These are phyloP conservation scores for Cyclotella choctawhatcheeana DNA, from an alignment of 108 stramenopile genomes.

Conservation along the genomic window DNA sequence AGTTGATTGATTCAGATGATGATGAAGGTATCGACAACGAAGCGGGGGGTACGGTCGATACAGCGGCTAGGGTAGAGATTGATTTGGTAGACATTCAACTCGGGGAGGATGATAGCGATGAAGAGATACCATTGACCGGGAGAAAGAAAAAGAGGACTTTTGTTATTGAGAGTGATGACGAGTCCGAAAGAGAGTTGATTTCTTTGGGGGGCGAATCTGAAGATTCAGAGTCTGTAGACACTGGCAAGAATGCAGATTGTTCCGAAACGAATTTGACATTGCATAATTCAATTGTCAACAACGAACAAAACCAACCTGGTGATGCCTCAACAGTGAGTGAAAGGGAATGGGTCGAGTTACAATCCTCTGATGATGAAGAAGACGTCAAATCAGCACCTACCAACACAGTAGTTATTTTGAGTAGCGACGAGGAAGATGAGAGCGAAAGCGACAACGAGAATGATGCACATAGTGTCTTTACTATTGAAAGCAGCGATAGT, in stretches of 20 bases:
- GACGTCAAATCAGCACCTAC: conserved; percentile 37
- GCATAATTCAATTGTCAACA: not conserved
- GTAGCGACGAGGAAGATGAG: conserved; percentile 48
- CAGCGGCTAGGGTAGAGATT: too few relatives aligned
- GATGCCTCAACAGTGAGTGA: conserved; percentile 28
- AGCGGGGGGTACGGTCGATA: too few relatives aligned
- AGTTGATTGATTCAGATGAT: conserved; percentile 14
- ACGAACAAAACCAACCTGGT: not conserved
- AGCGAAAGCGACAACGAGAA: conserved; percentile 40
- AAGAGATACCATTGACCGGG: too few relatives aligned
- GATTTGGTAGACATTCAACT: too few relatives aligned
- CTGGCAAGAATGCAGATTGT: not conserved
- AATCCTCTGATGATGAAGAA: conserved; percentile 35
- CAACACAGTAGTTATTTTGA: conserved; percentile 52
- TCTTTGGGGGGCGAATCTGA: too few relatives aligned
- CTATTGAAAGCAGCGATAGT: not conserved
- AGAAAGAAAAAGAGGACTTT: too few relatives aligned
- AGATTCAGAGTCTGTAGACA: too few relatives aligned
- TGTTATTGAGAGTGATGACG: too few relatives aligned
- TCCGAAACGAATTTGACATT: not conserved
- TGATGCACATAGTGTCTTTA: not conserved
- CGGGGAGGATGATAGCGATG: too few relatives aligned
- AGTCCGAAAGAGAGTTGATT: too few relatives aligned
- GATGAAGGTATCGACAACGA: not conserved
- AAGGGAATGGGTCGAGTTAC: conserved; percentile 40